Conservation (phyloP, 2,329 filamentous ascomycete genomes). For the Fusarium oxysporum region DNA sequence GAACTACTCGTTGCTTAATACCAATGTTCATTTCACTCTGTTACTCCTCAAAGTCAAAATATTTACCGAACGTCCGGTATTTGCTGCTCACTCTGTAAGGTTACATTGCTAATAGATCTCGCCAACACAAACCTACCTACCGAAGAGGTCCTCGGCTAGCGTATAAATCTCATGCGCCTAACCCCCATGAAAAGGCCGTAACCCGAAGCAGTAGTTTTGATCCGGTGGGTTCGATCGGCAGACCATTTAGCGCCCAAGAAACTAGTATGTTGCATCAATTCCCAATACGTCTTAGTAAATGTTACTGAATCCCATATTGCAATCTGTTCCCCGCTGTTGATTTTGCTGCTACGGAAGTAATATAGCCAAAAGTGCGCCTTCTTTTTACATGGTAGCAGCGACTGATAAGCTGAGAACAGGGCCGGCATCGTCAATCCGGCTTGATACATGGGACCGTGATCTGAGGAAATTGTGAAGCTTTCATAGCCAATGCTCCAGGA, state of each 20-base stretch:
- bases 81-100: neutral
- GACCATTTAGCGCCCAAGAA: fast-evolving
- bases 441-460: fast-evolving
- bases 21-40: fast-evolving
- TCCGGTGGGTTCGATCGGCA: neutral
- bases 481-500: fast-evolving
- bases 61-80: fast-evolving
- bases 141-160: neutral
- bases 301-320: neutral
- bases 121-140: neutral
- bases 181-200: neutral
- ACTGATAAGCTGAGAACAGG: neutral
- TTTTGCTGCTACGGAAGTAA: neutral
- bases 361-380: neutral
- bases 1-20: neutral
- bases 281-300: neutral
- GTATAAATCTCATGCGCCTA: neutral
- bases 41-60: neutral
- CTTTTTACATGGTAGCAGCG: neutral
- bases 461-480: neutral
- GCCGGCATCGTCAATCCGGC: neutral
- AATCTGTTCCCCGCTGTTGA: too few relatives aligned
- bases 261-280: neutral
- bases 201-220: neutral
- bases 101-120: neutral